Evolutionary conservation across 257 asterid species (phyloP), one percentile per base, ranked within the genome.

Genomic region (Euphrasia confusa): DNA sequence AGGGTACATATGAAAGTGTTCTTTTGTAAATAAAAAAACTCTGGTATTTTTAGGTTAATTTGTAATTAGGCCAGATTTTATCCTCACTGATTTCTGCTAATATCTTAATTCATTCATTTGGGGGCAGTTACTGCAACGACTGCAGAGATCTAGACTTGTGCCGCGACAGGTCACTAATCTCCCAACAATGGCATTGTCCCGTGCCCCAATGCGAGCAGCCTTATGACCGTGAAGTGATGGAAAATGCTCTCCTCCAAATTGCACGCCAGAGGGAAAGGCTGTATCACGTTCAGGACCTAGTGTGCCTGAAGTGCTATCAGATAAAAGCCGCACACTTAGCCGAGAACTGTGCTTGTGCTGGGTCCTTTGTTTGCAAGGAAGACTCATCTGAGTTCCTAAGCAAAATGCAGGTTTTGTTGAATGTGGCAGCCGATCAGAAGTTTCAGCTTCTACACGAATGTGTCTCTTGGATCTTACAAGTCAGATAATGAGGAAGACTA

Each of bases 151-250:
- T 92, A 48, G 96, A 92, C 68, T 76, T 92, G 71, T 71, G 88
- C 76, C 81, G 82, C 18, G 99, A 84, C 79, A 70, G 74, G 68
- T 60, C 81, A 21, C 74, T 88, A 75, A 64, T 61, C 2, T 73
- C 72, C 74, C 89, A 78, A 76, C 96, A 89, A 67, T 92, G 97
- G 99, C 78, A 72, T 10, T 92, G 99, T 64, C 75, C 79, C 4
- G 88, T 83, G 60, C 79, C 96, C 55, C 90, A 80, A 17, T 92
- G 99, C 58, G 94, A 84, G 63, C 99, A 92, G 68, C 97, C 95
- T 32, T 92, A 89, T 58, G 89, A 89, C 58, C 86, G 83, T 11
- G 96, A 85, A 74, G 76, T 76, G 53, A 79, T 89, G 88, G 99
- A 92, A 79, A 89, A 81, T 63, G 74, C 86, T 54, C 95, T 92